Evolutionary conservation across 179 eudicot species (phyloP), one percentile per base, ranked within the genome.

Genomic region (Silene coronaria): DNA sequence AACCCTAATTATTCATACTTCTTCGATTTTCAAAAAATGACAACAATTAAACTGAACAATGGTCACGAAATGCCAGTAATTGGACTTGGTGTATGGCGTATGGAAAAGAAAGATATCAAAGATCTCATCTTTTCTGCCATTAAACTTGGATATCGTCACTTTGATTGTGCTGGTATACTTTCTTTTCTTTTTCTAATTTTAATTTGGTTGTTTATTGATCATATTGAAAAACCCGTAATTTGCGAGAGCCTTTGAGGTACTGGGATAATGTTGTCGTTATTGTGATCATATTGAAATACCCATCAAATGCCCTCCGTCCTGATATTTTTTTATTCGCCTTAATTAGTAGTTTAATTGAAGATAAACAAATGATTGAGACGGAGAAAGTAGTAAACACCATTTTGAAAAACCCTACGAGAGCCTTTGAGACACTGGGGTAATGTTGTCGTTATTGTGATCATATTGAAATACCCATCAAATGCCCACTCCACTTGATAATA

Each of bases 11-110:
- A 38, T 38, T 38, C 45, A 38, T 1, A 34, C 8, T 14, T 12
- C 8, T 14, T 12, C 0, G 0, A 7, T 48, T 13, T 11, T 16
- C 5, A 0, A 71, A 71, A 5, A 71, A 71, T 38, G 81, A 85
- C 83, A 89, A 91, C 88, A 80, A 84, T 85, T 34, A 81, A 85
- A 22, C 83, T 93, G 10, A 93, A 89, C 91, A 93, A 76, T 76
- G 98, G 98, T n/a, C 87, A 83, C 79, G 88, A 93, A 86, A 93
- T 93, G 98, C 97, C 98, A 16, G 62, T 84, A 0, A 64, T 91
- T 34, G 98, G 98, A 5, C 89, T 93, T n/a, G 98, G 98, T 4
- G 98, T 93, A 1, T 93, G 98, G 97, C 82, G 98, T 7, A 91
- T 91, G 95, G 95, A 91, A 27, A 84, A 85, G 67, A 86, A 91